phyloP scores from a whole-genome alignment of 2,329 filamentous ascomycete genomes.

The Teratosphaeriaceae sp. region DNA sequence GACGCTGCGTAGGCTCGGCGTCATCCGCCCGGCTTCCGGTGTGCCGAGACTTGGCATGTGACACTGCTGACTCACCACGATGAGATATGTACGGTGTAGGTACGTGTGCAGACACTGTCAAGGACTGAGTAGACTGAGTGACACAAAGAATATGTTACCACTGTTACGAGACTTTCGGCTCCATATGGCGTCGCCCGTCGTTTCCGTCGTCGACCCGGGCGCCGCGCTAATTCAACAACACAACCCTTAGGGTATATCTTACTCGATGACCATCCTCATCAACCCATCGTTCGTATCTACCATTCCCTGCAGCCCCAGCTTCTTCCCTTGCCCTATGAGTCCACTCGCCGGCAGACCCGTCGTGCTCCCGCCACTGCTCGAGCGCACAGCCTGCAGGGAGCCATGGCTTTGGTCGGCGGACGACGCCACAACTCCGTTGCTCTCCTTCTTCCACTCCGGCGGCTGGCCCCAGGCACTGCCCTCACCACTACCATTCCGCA shows the following conservation, averaged over 20 bases:
- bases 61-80: too few relatives aligned
- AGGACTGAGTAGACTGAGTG: too few relatives aligned
- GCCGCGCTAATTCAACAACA: conserved; percentile 4
- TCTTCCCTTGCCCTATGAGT: conserved; percentile 34
- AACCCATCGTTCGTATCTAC: conserved; percentile 89
- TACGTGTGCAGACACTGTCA: too few relatives aligned
- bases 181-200: too few relatives aligned
- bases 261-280: conserved; percentile 97
- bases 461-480: conserved; percentile 69
- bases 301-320: conserved; percentile 86
- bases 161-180: too few relatives aligned
- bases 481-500: conserved; percentile 60
- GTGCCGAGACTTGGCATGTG: not conserved
- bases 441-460: conserved; percentile 39
- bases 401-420: conserved; percentile 7
- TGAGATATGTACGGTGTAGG: too few relatives aligned
- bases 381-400: not conserved
- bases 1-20: not conserved
- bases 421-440: conserved; percentile 6
- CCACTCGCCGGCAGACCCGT: not conserved
- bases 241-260: conserved; percentile 12
- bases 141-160: too few relatives aligned
- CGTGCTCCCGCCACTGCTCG: conserved; percentile 11
- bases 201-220: not conserved
- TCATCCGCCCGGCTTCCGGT: not conserved